phyloP scores from a whole-genome alignment of 1,284 basidiomycete genomes.

The Mrakiaceae sp. region DNA sequence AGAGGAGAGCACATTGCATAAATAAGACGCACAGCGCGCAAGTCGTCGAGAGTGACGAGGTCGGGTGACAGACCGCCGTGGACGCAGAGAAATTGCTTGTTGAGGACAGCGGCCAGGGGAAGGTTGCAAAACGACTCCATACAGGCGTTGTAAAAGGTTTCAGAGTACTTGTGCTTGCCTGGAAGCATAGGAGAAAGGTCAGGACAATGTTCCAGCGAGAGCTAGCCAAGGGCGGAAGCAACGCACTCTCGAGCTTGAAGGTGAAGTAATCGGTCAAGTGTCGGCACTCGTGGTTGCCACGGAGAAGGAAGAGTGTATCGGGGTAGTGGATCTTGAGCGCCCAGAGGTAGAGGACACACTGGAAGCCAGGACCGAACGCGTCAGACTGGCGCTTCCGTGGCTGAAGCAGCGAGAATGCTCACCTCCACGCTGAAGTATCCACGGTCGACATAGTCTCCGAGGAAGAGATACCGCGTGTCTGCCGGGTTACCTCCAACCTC shows the following conservation, averaged over 20 bases:
- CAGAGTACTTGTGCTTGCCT: slow-evolving; percentile 92
- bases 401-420: slow-evolving; percentile 19
- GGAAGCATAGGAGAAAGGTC: slow-evolving; percentile 2
- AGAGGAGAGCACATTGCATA: background rate
- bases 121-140: slow-evolving; percentile 89
- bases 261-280: slow-evolving; percentile 96
- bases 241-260: slow-evolving; percentile 84
- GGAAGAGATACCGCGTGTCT: slow-evolving; percentile 79
- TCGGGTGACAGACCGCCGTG: slow-evolving; percentile 88
- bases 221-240: background rate
- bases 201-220: background rate
- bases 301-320: slow-evolving; percentile 73
- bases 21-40: slow-evolving; percentile 51
- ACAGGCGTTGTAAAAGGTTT: slow-evolving; percentile 77
- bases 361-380: background rate
- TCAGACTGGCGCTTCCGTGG: background rate
- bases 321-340: slow-evolving; percentile 91
- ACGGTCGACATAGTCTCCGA: slow-evolving; percentile 97
- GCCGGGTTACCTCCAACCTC: slow-evolving; percentile 89
- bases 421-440: slow-evolving; percentile 96
- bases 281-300: slow-evolving; percentile 96
- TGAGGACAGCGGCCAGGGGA: slow-evolving; percentile 87
- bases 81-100: slow-evolving; percentile 94
- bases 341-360: slow-evolving; percentile 88
- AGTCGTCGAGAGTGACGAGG: slow-evolving; percentile 79